A percentile compares a stretch with the other conserved stretches of the same genome.
Conservation (phyloP, 257 asterid species). For the Forsythia viridissima region DNA sequence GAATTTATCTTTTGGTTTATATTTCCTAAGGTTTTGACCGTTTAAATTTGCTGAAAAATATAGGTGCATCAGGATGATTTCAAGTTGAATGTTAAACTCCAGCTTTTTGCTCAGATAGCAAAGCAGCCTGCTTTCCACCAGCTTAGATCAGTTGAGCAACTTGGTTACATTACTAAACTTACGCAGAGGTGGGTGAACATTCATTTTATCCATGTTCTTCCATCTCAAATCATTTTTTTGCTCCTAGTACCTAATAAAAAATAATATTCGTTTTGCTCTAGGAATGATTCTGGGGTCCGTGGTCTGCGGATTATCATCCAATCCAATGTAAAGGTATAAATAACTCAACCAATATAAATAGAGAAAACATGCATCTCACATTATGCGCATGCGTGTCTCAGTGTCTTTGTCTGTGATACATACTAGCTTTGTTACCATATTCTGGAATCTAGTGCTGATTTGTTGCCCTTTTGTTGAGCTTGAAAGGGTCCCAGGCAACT, state of each 20-base stretch:
- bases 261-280: conserved; percentile 28
- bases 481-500: conserved; percentile 90
- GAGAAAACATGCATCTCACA: background rate
- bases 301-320: conserved; percentile 93
- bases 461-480: conserved; percentile 24
- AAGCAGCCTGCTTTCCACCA: conserved; percentile 97
- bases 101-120: conserved; percentile 85
- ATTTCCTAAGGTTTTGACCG: conserved; percentile 11
- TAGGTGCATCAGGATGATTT: conserved; percentile 96
- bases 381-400: background rate
- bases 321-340: conserved; percentile 78
- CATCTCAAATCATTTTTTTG: conserved; percentile 7
- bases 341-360: background rate
- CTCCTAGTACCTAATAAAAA: conserved; percentile 11
- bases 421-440: conserved; percentile 7
- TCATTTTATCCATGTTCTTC: conserved; percentile 8
- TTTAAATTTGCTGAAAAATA: conserved; percentile 21
- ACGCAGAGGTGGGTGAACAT: conserved; percentile 65
- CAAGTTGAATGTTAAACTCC: conserved; percentile 74
- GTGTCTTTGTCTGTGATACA: background rate
- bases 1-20: background rate
- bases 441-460: conserved; percentile 12
- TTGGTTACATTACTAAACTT: conserved; percentile 90
- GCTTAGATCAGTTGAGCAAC: conserved; percentile 99
- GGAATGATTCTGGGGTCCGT: conserved; percentile 89